These are phyloP conservation scores for Helotiales sp. DNA, from an alignment of 2,329 filamentous ascomycete genomes.

Conservation along the genomic window DNA sequence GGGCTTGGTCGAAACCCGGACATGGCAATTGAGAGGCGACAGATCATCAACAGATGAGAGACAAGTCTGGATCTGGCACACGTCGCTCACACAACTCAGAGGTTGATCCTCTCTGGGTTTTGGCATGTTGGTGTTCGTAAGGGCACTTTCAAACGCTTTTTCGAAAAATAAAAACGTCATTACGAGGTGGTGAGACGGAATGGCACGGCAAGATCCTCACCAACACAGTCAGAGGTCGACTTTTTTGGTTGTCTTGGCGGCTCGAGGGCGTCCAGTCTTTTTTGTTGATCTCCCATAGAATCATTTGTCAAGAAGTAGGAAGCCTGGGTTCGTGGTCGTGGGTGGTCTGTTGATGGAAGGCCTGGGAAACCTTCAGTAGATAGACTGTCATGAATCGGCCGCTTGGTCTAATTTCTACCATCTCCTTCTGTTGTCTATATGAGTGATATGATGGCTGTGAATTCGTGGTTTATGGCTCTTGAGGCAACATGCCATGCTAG, in stretches of 20 bases:
- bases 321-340: slow-evolving; percentile 3
- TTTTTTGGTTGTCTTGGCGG: not conserved
- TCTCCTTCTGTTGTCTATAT: not conserved
- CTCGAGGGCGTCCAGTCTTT: not conserved
- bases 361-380: not conserved
- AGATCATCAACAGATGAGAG: not conserved
- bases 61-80: not conserved
- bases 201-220: not conserved
- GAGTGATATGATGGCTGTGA: not conserved
- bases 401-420: slow-evolving; percentile 5
- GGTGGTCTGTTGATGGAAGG: not conserved
- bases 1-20: not conserved
- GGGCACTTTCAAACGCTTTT: too few relatives aligned
- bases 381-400: slow-evolving; percentile 6
- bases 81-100: not conserved
- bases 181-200: not conserved
- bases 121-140: not conserved
- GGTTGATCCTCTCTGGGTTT: not conserved
- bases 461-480: too few relatives aligned
- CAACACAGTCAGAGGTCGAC: slow-evolving; percentile 1
- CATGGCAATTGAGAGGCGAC: slow-evolving; percentile 1
- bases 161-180: not conserved
- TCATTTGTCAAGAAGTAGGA: not conserved
- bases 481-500: too few relatives aligned
- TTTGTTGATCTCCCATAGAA: slow-evolving; percentile 3